A percentile compares a stretch with the other conserved stretches of the same genome.
These are phyloP conservation scores for Thielaviopsis ethacetica DNA, from an alignment of 2,329 filamentous ascomycete species.

Conservation along the genomic window DNA sequence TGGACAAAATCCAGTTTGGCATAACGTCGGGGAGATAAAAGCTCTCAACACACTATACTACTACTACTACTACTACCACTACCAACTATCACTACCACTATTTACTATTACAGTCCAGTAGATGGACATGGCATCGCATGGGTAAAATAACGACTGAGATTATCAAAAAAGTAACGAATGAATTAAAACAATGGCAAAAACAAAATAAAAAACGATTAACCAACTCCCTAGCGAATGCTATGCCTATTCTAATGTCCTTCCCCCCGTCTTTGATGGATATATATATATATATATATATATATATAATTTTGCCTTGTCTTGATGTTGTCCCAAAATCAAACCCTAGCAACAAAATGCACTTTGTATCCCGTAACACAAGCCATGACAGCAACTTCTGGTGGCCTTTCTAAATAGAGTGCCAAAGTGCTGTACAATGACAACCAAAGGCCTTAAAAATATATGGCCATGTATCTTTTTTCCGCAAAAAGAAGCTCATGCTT, in stretches of 20 bases:
- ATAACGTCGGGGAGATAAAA: slow-evolving; percentile 3
- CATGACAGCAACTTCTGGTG: neutral
- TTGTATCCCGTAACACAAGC: neutral
- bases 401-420: no score
- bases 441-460: no score
- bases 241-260: neutral
- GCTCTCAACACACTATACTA: neutral
- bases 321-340: neutral
- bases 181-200: neutral
- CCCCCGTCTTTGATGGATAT: neutral
- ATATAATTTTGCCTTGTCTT: neutral
- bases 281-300: neutral
- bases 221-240: neutral
- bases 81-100: neutral
- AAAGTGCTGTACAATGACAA: neutral
- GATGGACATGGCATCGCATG: neutral
- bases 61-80: neutral
- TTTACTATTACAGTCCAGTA: neutral
- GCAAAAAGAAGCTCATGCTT: no score
- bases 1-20: slow-evolving; percentile 12
- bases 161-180: neutral
- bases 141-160: neutral
- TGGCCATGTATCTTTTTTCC: no score
- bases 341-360: neutral
- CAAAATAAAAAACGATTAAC: neutral